Base-by-base conservation (phyloP, 768 basidiomycete species). In the Suillus tomentosus region DNA sequence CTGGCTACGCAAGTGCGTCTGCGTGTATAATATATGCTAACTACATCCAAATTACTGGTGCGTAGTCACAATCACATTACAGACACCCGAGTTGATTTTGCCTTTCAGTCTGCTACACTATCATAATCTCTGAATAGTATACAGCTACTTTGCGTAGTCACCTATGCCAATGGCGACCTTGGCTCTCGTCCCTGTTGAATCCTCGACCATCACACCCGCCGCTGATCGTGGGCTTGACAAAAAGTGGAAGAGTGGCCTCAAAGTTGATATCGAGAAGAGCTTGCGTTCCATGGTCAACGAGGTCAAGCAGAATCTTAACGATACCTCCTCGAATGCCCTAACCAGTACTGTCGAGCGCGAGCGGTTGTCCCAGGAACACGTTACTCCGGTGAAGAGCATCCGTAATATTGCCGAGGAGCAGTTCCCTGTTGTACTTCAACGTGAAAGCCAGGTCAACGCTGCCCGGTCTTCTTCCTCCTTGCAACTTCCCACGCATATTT, bases 251-350 rank as follows among this genome's bases (percentile, higher is more conserved):
- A 70, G 68, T 37, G 62, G 68, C 3, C 75, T 85, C 67, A 76
- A 71, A 69, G 78, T 80, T 47, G 78, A 80, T 68, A 89, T 92
- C 68, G 84, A 85, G 66, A 78, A 79, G 1, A 77, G 75, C 8
- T 71, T 80, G 62, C 68, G 65, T 39, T 69, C 73, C 60, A 72
- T 73, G 66, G 81, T 89, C 64, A 82, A 87, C 61, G 89, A 88
- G 64, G 85, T 90, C 27, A 86, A 87, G 75, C 81, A 85, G 63
- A 85, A 84, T 64, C 74, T 85, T 48, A 80, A 85, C 43, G 72
- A 76, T 19, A 81, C 85, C 71, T 77, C 91, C n/a, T 77, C 79
- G 70, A 74, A 81, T 74, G 68, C 72, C 63, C 65, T 82, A 70
- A 68, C 77, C 63, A 60, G 68, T 48, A 73, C 71, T 3, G 64